These are phyloP conservation scores for Saksenaea oblongispora DNA, from an alignment of 371 early-diverging fungal genomes.

Conservation along the genomic window DNA sequence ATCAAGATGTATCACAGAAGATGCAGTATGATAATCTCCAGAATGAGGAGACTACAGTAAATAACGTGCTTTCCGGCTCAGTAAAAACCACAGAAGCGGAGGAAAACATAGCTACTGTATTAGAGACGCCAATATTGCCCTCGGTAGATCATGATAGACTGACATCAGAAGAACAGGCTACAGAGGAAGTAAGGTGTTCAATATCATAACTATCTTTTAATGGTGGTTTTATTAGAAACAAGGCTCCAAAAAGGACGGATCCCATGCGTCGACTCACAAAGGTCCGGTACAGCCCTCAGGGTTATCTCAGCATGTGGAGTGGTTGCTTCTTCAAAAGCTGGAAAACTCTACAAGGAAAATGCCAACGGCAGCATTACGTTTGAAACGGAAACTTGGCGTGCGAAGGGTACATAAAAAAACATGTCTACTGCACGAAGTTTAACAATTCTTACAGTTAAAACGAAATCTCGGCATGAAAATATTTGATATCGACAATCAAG, in stretches of 20 bases:
- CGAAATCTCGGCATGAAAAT: conserved; percentile 60
- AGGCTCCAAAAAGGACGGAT: background rate
- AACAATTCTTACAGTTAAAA: conserved; percentile 38
- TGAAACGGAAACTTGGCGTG: conserved; percentile 68
- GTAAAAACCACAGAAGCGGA: background rate
- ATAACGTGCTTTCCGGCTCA: no score
- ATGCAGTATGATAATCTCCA: no score
- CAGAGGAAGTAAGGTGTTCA: background rate
- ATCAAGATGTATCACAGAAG: no score
- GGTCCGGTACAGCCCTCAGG: background rate
- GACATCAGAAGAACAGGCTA: background rate
- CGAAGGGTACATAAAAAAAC: conserved; percentile 39
- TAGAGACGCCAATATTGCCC: background rate
- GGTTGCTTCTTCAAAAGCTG: conserved; percentile 58
- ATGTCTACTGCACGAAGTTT: background rate
- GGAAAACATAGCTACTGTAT: background rate
- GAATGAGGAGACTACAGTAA: no score
- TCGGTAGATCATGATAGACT: no score
- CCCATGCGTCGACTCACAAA: background rate
- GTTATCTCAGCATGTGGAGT: conserved; percentile 55
- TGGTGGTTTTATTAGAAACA: background rate
- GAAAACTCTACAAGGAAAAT: conserved; percentile 53
- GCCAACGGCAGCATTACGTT: conserved; percentile 53
- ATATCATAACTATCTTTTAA: background rate
- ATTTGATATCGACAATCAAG: conserved; percentile 62